Base-by-base conservation (phyloP, 2,329 filamentous ascomycete genomes). In the Waltergamsia citrina region DNA sequence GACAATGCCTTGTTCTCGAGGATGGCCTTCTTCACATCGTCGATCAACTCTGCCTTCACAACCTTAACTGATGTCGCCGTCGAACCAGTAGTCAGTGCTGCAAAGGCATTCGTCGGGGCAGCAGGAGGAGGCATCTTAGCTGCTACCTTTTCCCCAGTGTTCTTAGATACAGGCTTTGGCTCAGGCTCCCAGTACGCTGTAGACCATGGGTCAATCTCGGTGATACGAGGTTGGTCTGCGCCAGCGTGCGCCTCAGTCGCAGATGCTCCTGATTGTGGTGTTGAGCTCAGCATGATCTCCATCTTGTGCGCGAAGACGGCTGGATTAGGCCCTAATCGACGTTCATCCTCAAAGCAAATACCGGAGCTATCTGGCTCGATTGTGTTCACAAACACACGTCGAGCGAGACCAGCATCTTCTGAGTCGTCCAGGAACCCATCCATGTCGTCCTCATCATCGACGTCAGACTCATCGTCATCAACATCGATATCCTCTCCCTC, bases 341-440 rank as follows among this genome's bases (percentile, higher is more conserved):
- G 52, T 24, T 47, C 53, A 49, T 81, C 71, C 49, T 94, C 85
- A 74, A 87, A 98, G 51, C 82, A 92, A 8, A 96, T 61, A 1
- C 90, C 92, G 4, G 78, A 85, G 50, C 72, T 83, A 27, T 82
- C 65, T 1, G 87, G 85, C 49, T 88, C 75, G 48, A 93, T 68
- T 43, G 85, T 78, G 20, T 78, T 76, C 64, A 73, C 47, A 72
- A 59, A 79, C 56, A 52, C 72, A 62, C 64, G 73, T 70, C 54
- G 66, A 42, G 58, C 64, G 51, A 57, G 60, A 39, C 61, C 71
- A 49, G 56, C 50, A 40, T 92, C 85, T 34, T 93, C 85, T 6
- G 85, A 85, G 46, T 93, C 85, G 45, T 94, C 88, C 2, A 95
- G 65, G 49, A 95, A 95, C 14, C 78, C 88, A 4, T 86, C 85